A percentile compares a stretch with the other conserved stretches of the same genome.
Conservation (phyloP, 2,329 filamentous ascomycete species). For the Nemania sp. region DNA sequence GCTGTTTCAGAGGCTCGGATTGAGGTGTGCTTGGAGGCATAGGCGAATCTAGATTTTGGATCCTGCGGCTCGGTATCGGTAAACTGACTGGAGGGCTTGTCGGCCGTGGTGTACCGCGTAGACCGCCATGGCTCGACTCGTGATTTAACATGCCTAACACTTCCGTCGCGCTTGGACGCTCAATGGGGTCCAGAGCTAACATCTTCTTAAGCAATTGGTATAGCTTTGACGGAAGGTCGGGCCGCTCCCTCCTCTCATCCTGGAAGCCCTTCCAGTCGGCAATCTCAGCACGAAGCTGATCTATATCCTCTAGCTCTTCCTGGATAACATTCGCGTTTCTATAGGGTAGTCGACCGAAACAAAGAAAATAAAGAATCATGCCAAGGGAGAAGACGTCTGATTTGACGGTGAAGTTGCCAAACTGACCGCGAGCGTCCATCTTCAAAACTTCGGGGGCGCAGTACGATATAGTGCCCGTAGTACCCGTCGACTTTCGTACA, state of each 20-base stretch:
- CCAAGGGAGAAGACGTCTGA: slow-evolving; percentile 98
- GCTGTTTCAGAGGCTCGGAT: slow-evolving; percentile 43
- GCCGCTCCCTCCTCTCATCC: slow-evolving; percentile 71
- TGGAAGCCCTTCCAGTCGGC: slow-evolving; percentile 85
- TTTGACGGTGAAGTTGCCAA: slow-evolving; percentile 94
- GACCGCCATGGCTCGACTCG: slow-evolving; percentile 56
- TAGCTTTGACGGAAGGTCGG: slow-evolving; percentile 82
- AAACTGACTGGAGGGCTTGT: slow-evolving; percentile 38
- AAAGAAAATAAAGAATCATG: slow-evolving; percentile 99
- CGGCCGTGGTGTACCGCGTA: slow-evolving; percentile 41
- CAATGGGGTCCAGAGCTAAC: slow-evolving; percentile 73
- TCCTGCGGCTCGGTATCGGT: slow-evolving; percentile 49
- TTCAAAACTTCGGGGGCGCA: slow-evolving; percentile 92
- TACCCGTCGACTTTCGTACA: slow-evolving; percentile 84
- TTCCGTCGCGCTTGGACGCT: slow-evolving; percentile 82
- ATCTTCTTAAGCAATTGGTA: slow-evolving; percentile 83
- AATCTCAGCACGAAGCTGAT: slow-evolving; percentile 83
- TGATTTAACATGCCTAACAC: slow-evolving; percentile 78
- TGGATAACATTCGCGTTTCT: slow-evolving; percentile 79
- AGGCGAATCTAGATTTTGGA: slow-evolving; percentile 61
- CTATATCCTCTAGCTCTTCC: slow-evolving; percentile 90
- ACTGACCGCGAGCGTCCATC: slow-evolving; percentile 67
- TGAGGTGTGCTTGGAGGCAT: slow-evolving; percentile 53
- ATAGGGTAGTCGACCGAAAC: slow-evolving; percentile 88
- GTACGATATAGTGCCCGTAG: slow-evolving; percentile 95